Evolutionary conservation across 1,139 yeast genomes (phyloP), one percentile per base, ranked within the genome.

Genomic region (Lodderomyces theae): DNA sequence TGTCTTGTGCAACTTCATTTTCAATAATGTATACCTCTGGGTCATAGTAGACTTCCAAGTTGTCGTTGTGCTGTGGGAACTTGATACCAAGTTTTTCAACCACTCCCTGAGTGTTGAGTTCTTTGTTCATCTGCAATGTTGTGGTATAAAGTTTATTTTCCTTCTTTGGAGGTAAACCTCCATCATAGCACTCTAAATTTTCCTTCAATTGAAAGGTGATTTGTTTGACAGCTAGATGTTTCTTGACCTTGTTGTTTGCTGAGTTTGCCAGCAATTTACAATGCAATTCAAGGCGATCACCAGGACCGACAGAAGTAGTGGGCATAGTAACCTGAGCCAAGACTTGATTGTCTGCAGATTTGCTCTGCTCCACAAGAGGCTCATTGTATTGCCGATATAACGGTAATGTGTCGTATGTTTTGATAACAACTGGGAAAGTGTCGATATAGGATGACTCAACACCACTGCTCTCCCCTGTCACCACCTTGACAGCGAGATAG

Each of bases 311-410:
- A n/a, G 79, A 66, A 3, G 73, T 60, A 3, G 62, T 61, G 0
- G 80, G 76, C 21, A 77, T 47, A 3, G 68, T 56, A 32, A 72
- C 56, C 28, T 76, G 78, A 6, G 67, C 60, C 35, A 72, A 51
- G 4, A 73, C 63, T 45, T 69, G 71, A 16, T 66, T 63, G 48
- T 76, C 79, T 11, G 57, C 51, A 1, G 78, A 65, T 4, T 63
- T 62, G 8, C 58, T 51, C 29, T 61, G 52, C 44, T 72, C 70
- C 42, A 66, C 51, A 26, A 68, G 58, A 13, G 83, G 75, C 57
- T 81, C 72, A 56, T 75, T 63, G 60, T 72, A 69, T 52, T 77
- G 80, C 21, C 81, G 58, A 49, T 76, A 77, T 6, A 77, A 54
- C 2, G 82, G 82, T 26, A 77, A 60, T 2, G 78, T 66, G 51